Evolutionary conservation across 73 alveolate species (phyloP).

Genomic region (Paramecium sonneborni): DNA sequence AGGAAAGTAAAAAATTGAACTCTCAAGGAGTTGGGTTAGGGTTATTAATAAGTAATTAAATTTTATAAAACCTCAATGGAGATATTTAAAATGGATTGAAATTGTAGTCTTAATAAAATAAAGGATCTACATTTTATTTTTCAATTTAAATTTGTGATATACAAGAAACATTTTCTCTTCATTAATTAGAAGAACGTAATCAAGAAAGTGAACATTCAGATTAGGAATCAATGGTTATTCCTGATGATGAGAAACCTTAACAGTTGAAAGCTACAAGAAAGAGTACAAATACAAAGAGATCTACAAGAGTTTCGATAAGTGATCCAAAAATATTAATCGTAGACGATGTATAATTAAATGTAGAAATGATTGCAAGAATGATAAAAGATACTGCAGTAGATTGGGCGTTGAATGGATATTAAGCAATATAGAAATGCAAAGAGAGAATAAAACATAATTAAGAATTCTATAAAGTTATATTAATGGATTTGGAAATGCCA

Average conservation of each 20-base stretch:
- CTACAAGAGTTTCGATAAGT: not conserved
- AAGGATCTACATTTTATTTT: slow-evolving; percentile 5
- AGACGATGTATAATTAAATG: not conserved
- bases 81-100: not conserved
- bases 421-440: not conserved
- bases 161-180: not conserved
- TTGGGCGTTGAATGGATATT: not conserved
- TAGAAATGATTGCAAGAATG: not conserved
- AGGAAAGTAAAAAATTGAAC: slow-evolving; percentile 47
- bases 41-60: slow-evolving; percentile 40
- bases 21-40: slow-evolving; percentile 72
- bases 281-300: not conserved
- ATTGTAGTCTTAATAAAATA: not conserved
- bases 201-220: not conserved
- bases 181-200: not conserved
- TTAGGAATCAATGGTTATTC: not conserved
- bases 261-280: not conserved
- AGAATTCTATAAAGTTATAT: not conserved
- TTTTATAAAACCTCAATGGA: slow-evolving; percentile 17
- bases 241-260: not conserved
- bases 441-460: not conserved
- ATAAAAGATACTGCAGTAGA: not conserved
- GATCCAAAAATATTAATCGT: not conserved
- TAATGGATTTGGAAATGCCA: slow-evolving; percentile 49
- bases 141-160: not conserved